These are phyloP conservation scores for Logfia minima DNA, from an alignment of 129 eudicot genomes.

Conservation along the genomic window DNA sequence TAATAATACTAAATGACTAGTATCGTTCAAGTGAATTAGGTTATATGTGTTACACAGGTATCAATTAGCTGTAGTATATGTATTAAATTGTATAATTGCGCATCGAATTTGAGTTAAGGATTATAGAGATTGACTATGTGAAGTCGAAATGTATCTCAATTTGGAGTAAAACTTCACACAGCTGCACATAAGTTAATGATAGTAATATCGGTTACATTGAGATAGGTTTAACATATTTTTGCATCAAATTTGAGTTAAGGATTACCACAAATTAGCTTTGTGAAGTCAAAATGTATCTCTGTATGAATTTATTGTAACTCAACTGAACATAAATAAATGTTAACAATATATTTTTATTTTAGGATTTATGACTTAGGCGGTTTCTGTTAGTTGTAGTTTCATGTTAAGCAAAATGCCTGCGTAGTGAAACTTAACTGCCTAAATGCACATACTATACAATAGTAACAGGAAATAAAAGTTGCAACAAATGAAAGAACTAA, in stretches of 20 bases:
- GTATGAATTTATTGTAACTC: background rate
- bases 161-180: background rate
- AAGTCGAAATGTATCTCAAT: background rate
- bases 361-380: background rate
- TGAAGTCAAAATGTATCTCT: background rate
- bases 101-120: background rate
- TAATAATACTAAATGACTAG: background rate
- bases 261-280: conserved; percentile 12
- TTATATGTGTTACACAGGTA: background rate
- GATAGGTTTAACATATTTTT: background rate
- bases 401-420: background rate
- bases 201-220: too few species aligned
- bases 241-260: background rate
- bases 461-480: background rate
- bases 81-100: background rate
- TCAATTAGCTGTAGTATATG: background rate
- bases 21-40: background rate
- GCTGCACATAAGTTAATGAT: too few species aligned
- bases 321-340: background rate
- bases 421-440: background rate
- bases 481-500: background rate
- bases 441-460: background rate
- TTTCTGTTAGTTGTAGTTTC: background rate
- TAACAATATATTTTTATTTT: too few species aligned
- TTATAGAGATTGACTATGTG: conserved; percentile 7